Conservation (phyloP, 257 asterid species). For the Solanum acaule region DNA sequence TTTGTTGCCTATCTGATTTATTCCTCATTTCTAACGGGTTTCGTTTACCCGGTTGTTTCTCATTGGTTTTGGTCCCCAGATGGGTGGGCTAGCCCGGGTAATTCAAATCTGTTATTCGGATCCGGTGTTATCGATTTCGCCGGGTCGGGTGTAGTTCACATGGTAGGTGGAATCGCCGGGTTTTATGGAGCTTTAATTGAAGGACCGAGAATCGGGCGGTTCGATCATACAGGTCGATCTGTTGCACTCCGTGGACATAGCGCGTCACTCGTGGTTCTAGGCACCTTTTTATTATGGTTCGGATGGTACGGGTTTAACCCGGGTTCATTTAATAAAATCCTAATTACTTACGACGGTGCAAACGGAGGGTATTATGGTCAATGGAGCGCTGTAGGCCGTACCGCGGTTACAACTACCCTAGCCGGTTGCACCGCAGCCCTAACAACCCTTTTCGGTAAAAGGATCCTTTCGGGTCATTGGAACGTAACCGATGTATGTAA, state of each 20-base stretch:
- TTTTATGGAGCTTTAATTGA: constrained; percentile 69
- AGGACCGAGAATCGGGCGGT: constrained; percentile 86
- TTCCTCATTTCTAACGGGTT: constrained; percentile 71
- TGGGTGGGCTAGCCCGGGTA: constrained; percentile 81
- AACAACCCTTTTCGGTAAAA: constrained; percentile 67
- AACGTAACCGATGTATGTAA: constrained; percentile 85
- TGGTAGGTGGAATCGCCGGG: constrained; percentile 93
- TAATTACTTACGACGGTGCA: constrained; percentile 24
- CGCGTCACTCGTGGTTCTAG: constrained; percentile 67
- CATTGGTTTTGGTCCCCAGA: constrained; percentile 91
- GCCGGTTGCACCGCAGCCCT: constrained; percentile 93
- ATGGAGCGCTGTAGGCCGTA: constrained; percentile 92
- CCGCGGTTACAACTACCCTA: constrained; percentile 85
- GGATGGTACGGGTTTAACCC: constrained; percentile 97
- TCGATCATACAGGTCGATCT: constrained; percentile 65
- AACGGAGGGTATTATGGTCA: constrained; percentile 60
- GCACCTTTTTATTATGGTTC: constrained; percentile 72
- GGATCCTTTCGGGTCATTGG: constrained; percentile 81
- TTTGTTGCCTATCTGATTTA: constrained; percentile 72
- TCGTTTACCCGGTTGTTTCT: constrained; percentile 81
- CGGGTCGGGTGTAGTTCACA: constrained; percentile 89
- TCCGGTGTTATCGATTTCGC: constrained; percentile 89
- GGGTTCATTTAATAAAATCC: constrained; percentile 62
- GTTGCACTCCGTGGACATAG: constrained; percentile 62
- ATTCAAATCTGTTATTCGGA: constrained; percentile 37